These are phyloP conservation scores for Scheffersomyces coipomensis DNA, from an alignment of 805 yeast genomes.

Conservation along the genomic window DNA sequence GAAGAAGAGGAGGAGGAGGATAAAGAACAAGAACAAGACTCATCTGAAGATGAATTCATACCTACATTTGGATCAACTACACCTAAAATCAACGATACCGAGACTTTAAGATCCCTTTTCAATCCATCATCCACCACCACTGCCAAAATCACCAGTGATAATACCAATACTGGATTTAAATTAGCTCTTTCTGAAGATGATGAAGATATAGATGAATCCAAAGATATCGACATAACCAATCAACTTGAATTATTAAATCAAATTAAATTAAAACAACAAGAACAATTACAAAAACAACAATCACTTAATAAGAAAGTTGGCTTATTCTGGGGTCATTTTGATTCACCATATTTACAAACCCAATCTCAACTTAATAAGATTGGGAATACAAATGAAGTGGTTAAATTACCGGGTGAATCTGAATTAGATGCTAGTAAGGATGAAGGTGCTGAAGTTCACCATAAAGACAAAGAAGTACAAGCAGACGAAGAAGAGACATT, in stretches of 20 bases:
- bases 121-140: conserved; percentile 4
- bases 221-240: conserved; percentile 13
- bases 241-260: conserved; percentile 25
- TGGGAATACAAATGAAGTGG: conserved; percentile 28
- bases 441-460: conserved; percentile 21
- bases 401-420: conserved; percentile 36
- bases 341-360: conserved; percentile 83
- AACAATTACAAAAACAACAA: conserved; percentile 22
- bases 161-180: conserved; percentile 50
- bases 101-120: conserved; percentile 11
- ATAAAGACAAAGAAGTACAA: conserved; percentile 23
- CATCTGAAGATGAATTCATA: conserved; percentile 44
- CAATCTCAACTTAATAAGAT: conserved; percentile 76
- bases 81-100: conserved; percentile 26
- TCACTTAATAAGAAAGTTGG: conserved; percentile 29
- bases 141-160: conserved; percentile 15
- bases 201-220: conserved; percentile 46
- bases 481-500: conserved; percentile 36
- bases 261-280: conserved; percentile 28
- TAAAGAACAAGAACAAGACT: conserved; percentile 4
- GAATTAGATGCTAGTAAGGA: conserved; percentile 7
- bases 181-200: conserved; percentile 43
- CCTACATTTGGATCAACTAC: conserved; percentile 48
- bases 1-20: conserved; percentile 12
- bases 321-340: conserved; percentile 77